Evolutionary conservation across 2,329 filamentous ascomycete species (phyloP).

Genomic region (Paracoccidioides brasiliensis): DNA sequence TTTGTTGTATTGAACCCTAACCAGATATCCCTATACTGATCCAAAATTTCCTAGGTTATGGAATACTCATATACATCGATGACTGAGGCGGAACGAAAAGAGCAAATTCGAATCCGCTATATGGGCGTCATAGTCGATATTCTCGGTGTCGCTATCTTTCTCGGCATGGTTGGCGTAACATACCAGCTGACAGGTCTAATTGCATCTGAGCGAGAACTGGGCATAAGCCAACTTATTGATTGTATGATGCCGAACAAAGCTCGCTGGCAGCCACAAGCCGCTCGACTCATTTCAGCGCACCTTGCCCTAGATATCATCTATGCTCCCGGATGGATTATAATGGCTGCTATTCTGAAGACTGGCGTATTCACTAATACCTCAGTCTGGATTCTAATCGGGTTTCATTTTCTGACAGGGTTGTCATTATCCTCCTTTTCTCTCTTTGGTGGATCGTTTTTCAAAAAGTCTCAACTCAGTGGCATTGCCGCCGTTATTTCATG

Average conservation of each 20-base stretch:
- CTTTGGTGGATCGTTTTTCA: slow-evolving; percentile 71
- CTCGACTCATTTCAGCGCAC: slow-evolving; percentile 66
- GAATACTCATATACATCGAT: slow-evolving; percentile 67
- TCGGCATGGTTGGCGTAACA: slow-evolving; percentile 65
- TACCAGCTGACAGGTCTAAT: slow-evolving; percentile 82
- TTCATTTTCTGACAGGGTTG: slow-evolving; percentile 63
- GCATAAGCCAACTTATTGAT: slow-evolving; percentile 79
- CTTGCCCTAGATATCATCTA: slow-evolving; percentile 65
- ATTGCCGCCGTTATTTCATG: slow-evolving; percentile 62
- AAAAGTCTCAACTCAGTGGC: slow-evolving; percentile 74
- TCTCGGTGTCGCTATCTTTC: slow-evolving; percentile 64
- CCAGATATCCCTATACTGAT: slow-evolving; percentile 4
- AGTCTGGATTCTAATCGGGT: slow-evolving; percentile 54
- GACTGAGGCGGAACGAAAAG: slow-evolving; percentile 53
- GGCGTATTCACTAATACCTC: slow-evolving; percentile 55
- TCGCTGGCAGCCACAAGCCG: slow-evolving; percentile 63
- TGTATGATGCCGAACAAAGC: slow-evolving; percentile 73
- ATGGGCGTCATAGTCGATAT: slow-evolving; percentile 63
- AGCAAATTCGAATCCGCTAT: slow-evolving; percentile 54
- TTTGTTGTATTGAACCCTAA: slow-evolving; percentile 4
- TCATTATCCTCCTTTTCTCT: slow-evolving; percentile 69
- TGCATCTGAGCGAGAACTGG: slow-evolving; percentile 70
- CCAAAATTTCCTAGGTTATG: slow-evolving; percentile 20
- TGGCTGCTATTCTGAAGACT: slow-evolving; percentile 49
- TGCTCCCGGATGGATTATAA: slow-evolving; percentile 68